phyloP scores from a whole-genome alignment of 129 eudicot genomes.

The Chrysanthemum makinoi region DNA sequence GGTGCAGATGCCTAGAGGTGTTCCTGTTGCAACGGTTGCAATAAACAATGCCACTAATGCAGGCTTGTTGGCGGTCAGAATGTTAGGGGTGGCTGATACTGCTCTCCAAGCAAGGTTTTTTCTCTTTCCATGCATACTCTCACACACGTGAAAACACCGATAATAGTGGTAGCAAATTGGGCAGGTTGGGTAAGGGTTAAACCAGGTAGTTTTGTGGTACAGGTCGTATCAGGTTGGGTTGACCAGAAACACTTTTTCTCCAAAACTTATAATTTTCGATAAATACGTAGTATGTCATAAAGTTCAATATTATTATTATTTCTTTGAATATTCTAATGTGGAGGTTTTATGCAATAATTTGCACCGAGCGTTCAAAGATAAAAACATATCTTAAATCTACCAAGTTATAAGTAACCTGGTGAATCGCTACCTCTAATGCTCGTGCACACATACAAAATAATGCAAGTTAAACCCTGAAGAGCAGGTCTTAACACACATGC shows the following conservation, averaged over 20 bases:
- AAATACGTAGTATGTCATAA: background rate
- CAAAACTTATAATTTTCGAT: background rate
- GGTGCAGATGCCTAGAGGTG: constrained; percentile 96
- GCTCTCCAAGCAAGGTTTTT: constrained; percentile 66
- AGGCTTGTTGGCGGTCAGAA: constrained; percentile 75
- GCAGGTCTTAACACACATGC: background rate
- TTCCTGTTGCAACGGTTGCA: constrained; percentile 96
- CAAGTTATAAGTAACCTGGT: background rate
- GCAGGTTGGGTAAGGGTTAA: background rate
- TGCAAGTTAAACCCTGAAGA: background rate
- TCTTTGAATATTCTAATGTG: background rate
- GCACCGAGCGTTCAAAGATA: no score
- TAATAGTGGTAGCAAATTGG: background rate
- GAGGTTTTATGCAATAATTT: background rate
- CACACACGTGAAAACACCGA: background rate
- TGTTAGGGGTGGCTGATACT: constrained; percentile 70
- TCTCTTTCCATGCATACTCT: background rate
- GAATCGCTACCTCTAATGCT: background rate
- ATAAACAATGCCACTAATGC: constrained; percentile 98
- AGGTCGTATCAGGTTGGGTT: background rate
- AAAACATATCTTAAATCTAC: background rate
- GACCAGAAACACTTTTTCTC: background rate
- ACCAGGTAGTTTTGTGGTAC: background rate
- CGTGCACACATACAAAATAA: background rate
- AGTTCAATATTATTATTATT: background rate